These are phyloP conservation scores for Myxozyma neotropica DNA, from an alignment of 805 yeast genomes.

Conservation along the genomic window DNA sequence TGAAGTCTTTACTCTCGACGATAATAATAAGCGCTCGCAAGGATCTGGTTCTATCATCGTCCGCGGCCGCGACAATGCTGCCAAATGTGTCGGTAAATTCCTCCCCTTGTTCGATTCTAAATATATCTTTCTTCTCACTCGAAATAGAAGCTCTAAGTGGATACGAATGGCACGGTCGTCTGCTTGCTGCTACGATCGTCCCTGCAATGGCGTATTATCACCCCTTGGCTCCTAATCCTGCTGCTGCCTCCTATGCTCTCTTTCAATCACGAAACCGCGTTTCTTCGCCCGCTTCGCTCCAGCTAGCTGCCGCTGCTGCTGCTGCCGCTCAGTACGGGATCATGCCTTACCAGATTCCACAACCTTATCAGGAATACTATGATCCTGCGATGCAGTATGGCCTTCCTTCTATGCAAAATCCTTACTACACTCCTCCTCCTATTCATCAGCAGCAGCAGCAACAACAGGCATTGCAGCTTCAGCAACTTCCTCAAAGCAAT, in stretches of 20 bases:
- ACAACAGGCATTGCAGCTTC: no score
- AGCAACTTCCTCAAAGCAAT: not conserved
- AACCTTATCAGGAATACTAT: slow-evolving; percentile 4
- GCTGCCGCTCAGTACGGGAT: slow-evolving; percentile 2
- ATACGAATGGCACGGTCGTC: slow-evolving; percentile 29
- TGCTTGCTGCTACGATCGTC: slow-evolving; percentile 11
- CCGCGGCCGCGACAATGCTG: slow-evolving; percentile 32
- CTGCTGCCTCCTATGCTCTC: not conserved
- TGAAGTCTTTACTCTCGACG: slow-evolving; percentile 25
- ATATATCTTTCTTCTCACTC: not conserved
- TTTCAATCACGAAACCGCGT: not conserved
- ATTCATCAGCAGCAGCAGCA: slow-evolving; percentile 1
- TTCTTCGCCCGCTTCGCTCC: not conserved
- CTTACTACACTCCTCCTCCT: slow-evolving; percentile 5
- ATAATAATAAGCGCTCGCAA: slow-evolving; percentile 21
- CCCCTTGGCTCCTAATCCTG: not conserved
- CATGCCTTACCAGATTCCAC: slow-evolving; percentile 1
- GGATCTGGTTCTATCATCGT: slow-evolving; percentile 29
- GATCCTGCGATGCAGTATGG: slow-evolving; percentile 3
- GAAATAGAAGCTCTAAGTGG: slow-evolving; percentile 21
- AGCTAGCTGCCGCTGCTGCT: not conserved
- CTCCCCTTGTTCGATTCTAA: not conserved
- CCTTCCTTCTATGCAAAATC: not conserved
- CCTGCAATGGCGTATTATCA: slow-evolving; percentile 6
- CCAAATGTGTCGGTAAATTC: slow-evolving; percentile 18